Conservation (phyloP, 257 asterid species). For the Solanum ossicruentum region DNA sequence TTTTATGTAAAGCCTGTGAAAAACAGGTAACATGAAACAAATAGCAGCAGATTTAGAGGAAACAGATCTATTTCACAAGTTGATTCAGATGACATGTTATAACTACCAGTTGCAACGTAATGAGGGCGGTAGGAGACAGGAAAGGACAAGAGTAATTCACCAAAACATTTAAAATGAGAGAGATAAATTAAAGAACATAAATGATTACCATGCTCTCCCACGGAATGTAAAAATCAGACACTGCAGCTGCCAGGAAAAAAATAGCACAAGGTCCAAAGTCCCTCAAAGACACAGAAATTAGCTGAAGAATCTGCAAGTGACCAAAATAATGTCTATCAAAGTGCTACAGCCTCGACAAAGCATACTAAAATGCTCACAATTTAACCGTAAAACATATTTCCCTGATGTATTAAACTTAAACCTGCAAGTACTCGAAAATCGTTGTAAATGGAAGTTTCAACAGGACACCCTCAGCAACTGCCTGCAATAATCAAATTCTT, state of each 20-base stretch:
- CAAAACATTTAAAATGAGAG: background rate
- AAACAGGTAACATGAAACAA: background rate
- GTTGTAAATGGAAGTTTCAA: conserved; percentile 85
- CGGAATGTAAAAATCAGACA: conserved; percentile 91
- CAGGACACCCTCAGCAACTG: conserved; percentile 43
- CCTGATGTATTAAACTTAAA: background rate
- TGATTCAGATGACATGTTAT: background rate
- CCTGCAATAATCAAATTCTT: conserved; percentile 37
- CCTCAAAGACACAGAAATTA: conserved; percentile 46
- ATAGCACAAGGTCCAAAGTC: conserved; percentile 48
- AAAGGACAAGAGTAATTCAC: background rate
- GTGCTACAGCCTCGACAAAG: background rate
- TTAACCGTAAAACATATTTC: background rate
- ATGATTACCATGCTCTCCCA: conserved; percentile 81
- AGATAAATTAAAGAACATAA: background rate
- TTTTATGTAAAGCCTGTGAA: conserved; percentile 62
- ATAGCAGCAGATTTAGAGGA: background rate
- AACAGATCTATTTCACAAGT: background rate
- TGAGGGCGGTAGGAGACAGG: background rate
- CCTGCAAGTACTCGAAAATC: conserved; percentile 94
- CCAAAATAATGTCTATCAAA: background rate
- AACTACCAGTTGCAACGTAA: background rate
- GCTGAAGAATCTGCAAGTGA: conserved; percentile 48
- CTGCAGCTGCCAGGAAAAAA: conserved; percentile 94
- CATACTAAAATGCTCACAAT: background rate